phyloP scores from a whole-genome alignment of 2,329 filamentous ascomycete species.

The Colletotrichum lini region DNA sequence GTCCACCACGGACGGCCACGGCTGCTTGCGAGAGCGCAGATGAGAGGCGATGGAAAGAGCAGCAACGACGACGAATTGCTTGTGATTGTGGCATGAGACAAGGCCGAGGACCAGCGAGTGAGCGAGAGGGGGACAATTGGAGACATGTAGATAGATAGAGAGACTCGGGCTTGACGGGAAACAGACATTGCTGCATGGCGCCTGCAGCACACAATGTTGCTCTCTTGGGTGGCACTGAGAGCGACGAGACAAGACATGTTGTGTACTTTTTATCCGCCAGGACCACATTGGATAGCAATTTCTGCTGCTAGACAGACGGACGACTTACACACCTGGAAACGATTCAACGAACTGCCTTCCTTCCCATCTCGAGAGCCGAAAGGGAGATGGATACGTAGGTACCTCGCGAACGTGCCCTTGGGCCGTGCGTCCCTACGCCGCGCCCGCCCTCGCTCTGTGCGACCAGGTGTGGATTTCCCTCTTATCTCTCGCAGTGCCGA shows the following conservation, averaged over 20 bases:
- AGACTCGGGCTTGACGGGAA: slow-evolving; percentile 15
- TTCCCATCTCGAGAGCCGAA: background rate
- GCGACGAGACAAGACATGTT: background rate
- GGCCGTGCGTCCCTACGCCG: background rate
- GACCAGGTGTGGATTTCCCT: slow-evolving; percentile 31
- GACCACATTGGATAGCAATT: background rate
- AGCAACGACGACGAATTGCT: slow-evolving; percentile 3
- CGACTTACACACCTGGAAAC: background rate
- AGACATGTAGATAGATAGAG: no score
- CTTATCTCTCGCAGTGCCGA: background rate
- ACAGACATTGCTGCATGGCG: slow-evolving; percentile 38
- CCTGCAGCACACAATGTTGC: slow-evolving; percentile 28
- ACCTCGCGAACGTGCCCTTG: background rate
- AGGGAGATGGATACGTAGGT: no score
- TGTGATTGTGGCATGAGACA: slow-evolving; percentile 14
- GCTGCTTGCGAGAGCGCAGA: background rate
- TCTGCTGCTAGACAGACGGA: no score
- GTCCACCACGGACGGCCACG: background rate
- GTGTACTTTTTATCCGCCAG: background rate
- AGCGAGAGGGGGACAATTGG: no score
- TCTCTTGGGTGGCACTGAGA: slow-evolving; percentile 20
- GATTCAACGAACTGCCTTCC: background rate
- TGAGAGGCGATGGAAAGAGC: slow-evolving; percentile 3
- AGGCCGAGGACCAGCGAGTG: background rate
- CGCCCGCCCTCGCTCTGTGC: background rate